A percentile compares a stretch with the other conserved stretches of the same genome.
These are phyloP conservation scores for Corchorus capsularis DNA, from an alignment of 345 rosid species.

Conservation along the genomic window DNA sequence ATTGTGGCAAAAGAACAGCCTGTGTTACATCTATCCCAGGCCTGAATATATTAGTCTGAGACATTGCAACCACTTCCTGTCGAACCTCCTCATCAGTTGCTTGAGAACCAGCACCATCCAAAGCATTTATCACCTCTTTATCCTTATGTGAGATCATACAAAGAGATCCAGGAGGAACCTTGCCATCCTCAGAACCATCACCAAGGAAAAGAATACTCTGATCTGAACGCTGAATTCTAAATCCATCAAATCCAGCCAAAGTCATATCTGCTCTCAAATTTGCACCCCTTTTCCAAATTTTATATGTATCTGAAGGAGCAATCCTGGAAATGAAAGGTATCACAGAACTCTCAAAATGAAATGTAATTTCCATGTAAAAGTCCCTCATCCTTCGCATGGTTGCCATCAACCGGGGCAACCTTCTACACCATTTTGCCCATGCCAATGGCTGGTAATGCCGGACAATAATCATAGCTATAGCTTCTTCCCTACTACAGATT, in stretches of 20 bases:
- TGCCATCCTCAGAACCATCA: conserved; percentile 88
- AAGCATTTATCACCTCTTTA: conserved; percentile 89
- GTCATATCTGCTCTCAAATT: conserved; percentile 98
- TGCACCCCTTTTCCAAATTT: conserved; percentile 92
- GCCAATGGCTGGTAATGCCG: conserved; percentile 89
- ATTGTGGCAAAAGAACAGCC: conserved; percentile 87
- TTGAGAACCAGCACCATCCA: conserved; percentile 85
- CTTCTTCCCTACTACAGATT: conserved; percentile 76
- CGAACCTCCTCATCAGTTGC: conserved; percentile 83
- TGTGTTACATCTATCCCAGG: conserved; percentile 96
- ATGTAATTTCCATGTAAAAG: conserved; percentile 93
- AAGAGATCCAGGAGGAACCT: conserved; percentile 71
- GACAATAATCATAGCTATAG: conserved; percentile 75
- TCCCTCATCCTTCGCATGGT: conserved; percentile 90
- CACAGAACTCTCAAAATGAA: conserved; percentile 94
- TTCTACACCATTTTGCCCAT: conserved; percentile 98
- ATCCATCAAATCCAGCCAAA: conserved; percentile 95
- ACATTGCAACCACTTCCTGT: conserved; percentile 91
- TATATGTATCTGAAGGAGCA: conserved; percentile 96
- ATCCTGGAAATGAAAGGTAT: conserved; percentile 90
- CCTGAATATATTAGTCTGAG: conserved; percentile 85
- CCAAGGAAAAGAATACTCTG: conserved; percentile 94
- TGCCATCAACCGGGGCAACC: conserved; percentile 83
- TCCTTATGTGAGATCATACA: conserved; percentile 94
- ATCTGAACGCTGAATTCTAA: conserved; percentile 86